Evolutionary conservation across 192 early-diverging fungal species (phyloP).

Genomic region (Spinellus fusiger): DNA sequence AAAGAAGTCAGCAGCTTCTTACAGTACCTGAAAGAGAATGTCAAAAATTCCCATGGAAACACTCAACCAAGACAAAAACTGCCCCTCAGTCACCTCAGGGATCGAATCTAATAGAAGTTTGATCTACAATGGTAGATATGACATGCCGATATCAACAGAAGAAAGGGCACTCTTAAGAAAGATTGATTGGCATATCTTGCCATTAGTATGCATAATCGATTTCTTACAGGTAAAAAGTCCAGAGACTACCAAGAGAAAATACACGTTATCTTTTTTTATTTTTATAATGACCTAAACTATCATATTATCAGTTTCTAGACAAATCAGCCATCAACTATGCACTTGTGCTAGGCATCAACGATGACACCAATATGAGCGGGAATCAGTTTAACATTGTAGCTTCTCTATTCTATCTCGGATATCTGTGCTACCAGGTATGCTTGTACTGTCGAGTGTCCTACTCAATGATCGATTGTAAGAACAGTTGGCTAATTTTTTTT

Average conservation of each 20-base stretch:
- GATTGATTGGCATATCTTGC: conserved; percentile 16
- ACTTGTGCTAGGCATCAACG: conserved; percentile 5
- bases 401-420: conserved; percentile 27
- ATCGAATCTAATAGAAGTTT: neutral
- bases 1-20: neutral
- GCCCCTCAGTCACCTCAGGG: neutral
- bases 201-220: conserved; percentile 12
- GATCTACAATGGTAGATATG: neutral
- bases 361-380: conserved; percentile 10
- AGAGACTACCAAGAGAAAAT: neutral
- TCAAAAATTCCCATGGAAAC: neutral
- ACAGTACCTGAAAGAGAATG: neutral
- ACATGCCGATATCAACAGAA: neutral
- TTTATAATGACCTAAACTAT: neutral
- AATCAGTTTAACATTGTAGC: conserved; percentile 12
- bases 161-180: conserved; percentile 20
- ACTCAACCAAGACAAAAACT: neutral
- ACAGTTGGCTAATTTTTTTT: too few species aligned
- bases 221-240: conserved; percentile 22
- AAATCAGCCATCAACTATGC: conserved; percentile 13
- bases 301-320: conserved; percentile 14
- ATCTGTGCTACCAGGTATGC: conserved; percentile 1
- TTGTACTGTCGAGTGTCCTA: too few species aligned
- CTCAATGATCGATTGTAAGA: too few species aligned
- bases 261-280: neutral